Evolutionary conservation across 257 asterid species (phyloP).

Genomic region (Anisodus acutangulus): DNA sequence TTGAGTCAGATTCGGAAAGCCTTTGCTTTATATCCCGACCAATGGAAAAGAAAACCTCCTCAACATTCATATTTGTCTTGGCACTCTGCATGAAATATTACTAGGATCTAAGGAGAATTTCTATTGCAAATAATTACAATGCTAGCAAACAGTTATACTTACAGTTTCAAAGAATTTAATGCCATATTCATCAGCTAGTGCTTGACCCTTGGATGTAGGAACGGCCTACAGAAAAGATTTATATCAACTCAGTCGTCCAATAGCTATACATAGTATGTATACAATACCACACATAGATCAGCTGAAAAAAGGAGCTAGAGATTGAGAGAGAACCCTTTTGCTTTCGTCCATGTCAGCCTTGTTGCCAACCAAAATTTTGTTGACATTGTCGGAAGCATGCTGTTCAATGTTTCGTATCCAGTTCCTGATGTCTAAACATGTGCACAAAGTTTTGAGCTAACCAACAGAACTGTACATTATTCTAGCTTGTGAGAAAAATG

Average conservation of each 20-base stretch:
- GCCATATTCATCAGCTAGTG: slow-evolving; percentile 94
- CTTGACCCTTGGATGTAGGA: slow-evolving; percentile 94
- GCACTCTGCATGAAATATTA: slow-evolving; percentile 68
- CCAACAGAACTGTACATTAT: neutral
- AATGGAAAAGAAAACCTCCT: slow-evolving; percentile 95
- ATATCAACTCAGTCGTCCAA: slow-evolving; percentile 27
- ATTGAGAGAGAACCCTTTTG: slow-evolving; percentile 54
- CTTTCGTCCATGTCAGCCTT: slow-evolving; percentile 84
- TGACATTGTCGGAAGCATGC: slow-evolving; percentile 76
- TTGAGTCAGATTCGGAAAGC: slow-evolving; percentile 80
- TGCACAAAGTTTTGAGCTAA: neutral
- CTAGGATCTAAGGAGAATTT: slow-evolving; percentile 33
- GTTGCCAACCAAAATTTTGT: slow-evolving; percentile 73
- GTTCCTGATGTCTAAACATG: slow-evolving; percentile 61
- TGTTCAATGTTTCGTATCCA: slow-evolving; percentile 80
- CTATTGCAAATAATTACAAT: slow-evolving; percentile 13
- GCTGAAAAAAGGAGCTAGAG: neutral
- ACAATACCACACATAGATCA: slow-evolving; percentile 11
- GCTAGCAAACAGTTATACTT: slow-evolving; percentile 44
- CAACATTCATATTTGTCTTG: slow-evolving; percentile 91
- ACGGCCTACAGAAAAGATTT: slow-evolving; percentile 63
- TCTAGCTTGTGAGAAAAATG: neutral
- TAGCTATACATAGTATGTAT: slow-evolving; percentile 27
- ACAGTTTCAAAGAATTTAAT: slow-evolving; percentile 94
- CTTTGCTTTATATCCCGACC: slow-evolving; percentile 93